Evolutionary conservation across 2,329 filamentous ascomycete genomes (phyloP).

Genomic region (Raffaelea arxii): DNA sequence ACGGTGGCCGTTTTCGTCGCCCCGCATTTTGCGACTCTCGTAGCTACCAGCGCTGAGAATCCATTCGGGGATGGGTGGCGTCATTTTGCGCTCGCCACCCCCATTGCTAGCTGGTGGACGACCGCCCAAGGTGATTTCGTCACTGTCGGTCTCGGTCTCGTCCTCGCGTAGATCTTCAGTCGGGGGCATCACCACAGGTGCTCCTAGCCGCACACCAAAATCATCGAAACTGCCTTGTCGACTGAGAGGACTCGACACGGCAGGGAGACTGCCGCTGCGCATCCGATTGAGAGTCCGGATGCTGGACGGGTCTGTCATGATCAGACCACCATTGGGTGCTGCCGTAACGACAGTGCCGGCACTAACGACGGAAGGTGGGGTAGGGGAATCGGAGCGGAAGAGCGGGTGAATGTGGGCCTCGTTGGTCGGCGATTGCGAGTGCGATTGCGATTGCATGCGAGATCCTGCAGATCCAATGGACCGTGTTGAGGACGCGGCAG

Average conservation of each 20-base stretch:
- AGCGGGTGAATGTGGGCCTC: constrained; percentile 70
- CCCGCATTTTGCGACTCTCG: constrained; percentile 23
- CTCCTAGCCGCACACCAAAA: constrained; percentile 19
- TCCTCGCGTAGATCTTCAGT: constrained; percentile 16
- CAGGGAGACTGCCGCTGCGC: constrained; percentile 45
- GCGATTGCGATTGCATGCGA: constrained; percentile 12
- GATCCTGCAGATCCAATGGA: constrained; percentile 5
- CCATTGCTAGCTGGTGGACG: no score
- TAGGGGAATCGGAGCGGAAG: constrained; percentile 63
- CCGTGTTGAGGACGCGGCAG: constrained; percentile 21
- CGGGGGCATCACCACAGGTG: background rate
- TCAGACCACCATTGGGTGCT: constrained; percentile 56
- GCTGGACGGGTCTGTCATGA: constrained; percentile 46
- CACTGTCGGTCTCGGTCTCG: constrained; percentile 17
- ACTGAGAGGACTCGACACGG: constrained; percentile 37
- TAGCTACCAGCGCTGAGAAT: constrained; percentile 45
- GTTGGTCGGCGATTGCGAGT: constrained; percentile 24
- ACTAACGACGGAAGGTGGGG: constrained; percentile 48
- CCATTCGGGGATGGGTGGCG: constrained; percentile 53
- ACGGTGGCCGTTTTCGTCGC: constrained; percentile 3
- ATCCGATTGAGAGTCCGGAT: constrained; percentile 41
- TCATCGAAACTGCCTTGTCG: constrained; percentile 41
- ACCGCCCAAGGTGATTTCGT: constrained; percentile 14
- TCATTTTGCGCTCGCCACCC: constrained; percentile 44
- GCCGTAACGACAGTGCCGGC: constrained; percentile 64